Conservation (phyloP, 805 yeast species). For the Clavispora phyllophila region DNA sequence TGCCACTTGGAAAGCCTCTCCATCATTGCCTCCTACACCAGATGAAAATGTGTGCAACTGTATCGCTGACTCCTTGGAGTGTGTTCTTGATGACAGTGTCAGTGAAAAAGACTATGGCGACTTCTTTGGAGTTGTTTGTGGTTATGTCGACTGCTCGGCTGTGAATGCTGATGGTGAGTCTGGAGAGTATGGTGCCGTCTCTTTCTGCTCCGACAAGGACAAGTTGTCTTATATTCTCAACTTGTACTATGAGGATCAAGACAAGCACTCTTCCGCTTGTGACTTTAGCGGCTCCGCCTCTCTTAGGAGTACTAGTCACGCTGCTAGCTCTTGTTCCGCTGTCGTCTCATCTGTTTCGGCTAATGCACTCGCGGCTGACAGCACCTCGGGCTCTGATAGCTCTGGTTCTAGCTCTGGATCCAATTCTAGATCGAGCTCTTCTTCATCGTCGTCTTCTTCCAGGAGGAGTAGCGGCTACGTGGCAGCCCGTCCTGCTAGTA, state of each 20-base stretch:
- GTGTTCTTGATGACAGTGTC: slow-evolving; percentile 59
- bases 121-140: slow-evolving; percentile 57
- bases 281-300: slow-evolving; percentile 49
- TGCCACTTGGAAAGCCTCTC: slow-evolving; percentile 58
- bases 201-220: slow-evolving; percentile 65
- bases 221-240: slow-evolving; percentile 62
- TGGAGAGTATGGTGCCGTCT: slow-evolving; percentile 68
- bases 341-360: slow-evolving; percentile 14
- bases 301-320: slow-evolving; percentile 23
- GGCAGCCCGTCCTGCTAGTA: slow-evolving; percentile 21
- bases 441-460: slow-evolving; percentile 19
- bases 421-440: slow-evolving; percentile 19
- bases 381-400: slow-evolving; percentile 12
- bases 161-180: slow-evolving; percentile 56
- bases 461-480: slow-evolving; percentile 16
- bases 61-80: slow-evolving; percentile 47
- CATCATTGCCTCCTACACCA: slow-evolving; percentile 78
- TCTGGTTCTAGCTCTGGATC: slow-evolving; percentile 21
- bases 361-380: slow-evolving; percentile 12
- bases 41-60: slow-evolving; percentile 60
- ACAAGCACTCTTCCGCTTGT: slow-evolving; percentile 12
- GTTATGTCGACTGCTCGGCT: slow-evolving; percentile 53
- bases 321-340: slow-evolving; percentile 29
- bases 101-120: slow-evolving; percentile 52
- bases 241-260: slow-evolving; percentile 44